Percentiles rank a stretch among this genome's conserved stretches.
phyloP scores from a whole-genome alignment of 305 asterid genomes.

The Rubia peregrina region DNA sequence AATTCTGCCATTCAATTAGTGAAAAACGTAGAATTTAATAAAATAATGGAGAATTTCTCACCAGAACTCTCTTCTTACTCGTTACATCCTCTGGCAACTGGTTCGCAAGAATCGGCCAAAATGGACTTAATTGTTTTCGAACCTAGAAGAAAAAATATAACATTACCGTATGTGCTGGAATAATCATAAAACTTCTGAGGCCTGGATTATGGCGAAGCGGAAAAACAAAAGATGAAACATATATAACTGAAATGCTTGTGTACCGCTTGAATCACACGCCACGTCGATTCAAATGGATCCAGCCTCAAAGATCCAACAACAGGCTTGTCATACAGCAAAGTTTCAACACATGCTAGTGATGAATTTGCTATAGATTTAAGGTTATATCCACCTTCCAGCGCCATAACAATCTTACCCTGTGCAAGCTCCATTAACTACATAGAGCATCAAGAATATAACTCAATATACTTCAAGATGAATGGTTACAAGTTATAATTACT shows the following conservation, averaged over 20 bases:
- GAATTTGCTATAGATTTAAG: constrained; percentile 76
- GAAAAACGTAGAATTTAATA: background rate
- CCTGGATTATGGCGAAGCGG: background rate
- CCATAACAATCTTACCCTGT: constrained; percentile 88
- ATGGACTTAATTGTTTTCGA: constrained; percentile 46
- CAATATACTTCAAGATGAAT: constrained; percentile 1
- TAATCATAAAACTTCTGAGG: constrained; percentile 1
- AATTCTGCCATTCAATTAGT: background rate
- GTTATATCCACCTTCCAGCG: constrained; percentile 96
- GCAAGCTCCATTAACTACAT: constrained; percentile 77
- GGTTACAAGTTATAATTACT: background rate
- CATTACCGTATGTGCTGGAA: background rate
- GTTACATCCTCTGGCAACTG: constrained; percentile 43
- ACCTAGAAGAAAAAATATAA: constrained; percentile 36
- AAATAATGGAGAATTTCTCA: constrained; percentile 24
- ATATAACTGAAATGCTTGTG: constrained; percentile 5
- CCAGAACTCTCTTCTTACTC: constrained; percentile 38
- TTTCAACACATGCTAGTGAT: constrained; percentile 69
- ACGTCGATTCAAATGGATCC: constrained; percentile 78
- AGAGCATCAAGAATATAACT: constrained; percentile 19
- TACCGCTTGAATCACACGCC: constrained; percentile 77
- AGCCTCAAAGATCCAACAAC: constrained; percentile 37
- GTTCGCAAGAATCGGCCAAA: constrained; percentile 61
- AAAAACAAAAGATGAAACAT: background rate
- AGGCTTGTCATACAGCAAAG: constrained; percentile 53